Evolutionary conservation across 2,329 filamentous ascomycete species (phyloP), one percentile per base, ranked within the genome.

Genomic region (Trichoderma sp.): DNA sequence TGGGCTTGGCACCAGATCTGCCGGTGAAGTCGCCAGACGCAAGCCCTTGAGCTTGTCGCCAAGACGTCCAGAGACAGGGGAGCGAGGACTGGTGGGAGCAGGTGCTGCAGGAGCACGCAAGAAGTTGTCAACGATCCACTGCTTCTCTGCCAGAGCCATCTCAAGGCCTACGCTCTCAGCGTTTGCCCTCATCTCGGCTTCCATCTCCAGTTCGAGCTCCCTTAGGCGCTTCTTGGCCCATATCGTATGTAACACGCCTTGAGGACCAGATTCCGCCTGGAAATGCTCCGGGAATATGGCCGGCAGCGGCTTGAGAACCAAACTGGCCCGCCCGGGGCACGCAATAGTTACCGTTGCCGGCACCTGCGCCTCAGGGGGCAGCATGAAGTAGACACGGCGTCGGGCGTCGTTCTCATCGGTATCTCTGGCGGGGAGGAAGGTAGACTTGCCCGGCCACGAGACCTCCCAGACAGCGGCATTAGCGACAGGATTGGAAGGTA

Each of bases 41-140:
- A 97, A 80, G 0, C 93, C 92, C 75, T 87, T 91, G 58, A 96
- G 83, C 81, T 94, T 96, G 77, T 96, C 92, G 68, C 89, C 88
- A 71, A 97, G 79, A 65, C 91, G 87, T 7, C 90, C 88, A n/a
- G 89, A 87, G 19, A 88, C 85, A 6, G 90, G 86, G 35, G 88
- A 88, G 33, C 90, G 88, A 37, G 89, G 90, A 67, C 88, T 90
- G 31, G 86, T 70, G 7, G 73, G 58, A 14, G 56, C 31, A 19
- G 74, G 71, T 67, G 52, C 71, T 72, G 70, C 74, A 71, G 70
- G 75, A 16, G 78, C 74, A 47, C 71, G 73, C 40, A 77, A 76
- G 69, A 97, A 97, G 74, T 94, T 92, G 58, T 89, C 84, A 75
- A 93, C 87, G 64, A 97, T 94, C 93, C 93, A 97, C 73, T 92